A percentile compares a stretch with the other conserved stretches of the same genome.
Conservation (phyloP, 139 green algal genomes). For the Volvox reticuliferus region DNA sequence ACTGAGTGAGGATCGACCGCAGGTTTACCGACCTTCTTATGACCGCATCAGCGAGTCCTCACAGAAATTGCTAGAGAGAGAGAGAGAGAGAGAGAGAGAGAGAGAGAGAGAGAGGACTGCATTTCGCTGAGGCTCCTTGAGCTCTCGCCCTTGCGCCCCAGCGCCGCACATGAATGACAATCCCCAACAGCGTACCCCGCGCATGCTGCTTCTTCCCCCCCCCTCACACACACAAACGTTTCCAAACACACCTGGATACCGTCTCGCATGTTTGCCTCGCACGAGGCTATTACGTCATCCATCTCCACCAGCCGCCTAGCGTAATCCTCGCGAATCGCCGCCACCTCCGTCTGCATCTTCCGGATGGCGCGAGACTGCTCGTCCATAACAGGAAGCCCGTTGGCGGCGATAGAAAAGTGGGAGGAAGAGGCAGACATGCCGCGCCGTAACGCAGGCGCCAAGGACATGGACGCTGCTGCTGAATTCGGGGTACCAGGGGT, state of each 20-base stretch:
- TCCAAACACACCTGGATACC: slow-evolving; percentile 26
- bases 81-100: too few species aligned
- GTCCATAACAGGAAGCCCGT: not conserved
- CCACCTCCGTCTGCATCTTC: slow-evolving; percentile 39
- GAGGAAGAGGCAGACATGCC: not conserved
- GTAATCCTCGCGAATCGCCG: slow-evolving; percentile 24
- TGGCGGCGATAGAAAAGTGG: not conserved
- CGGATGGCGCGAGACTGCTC: slow-evolving; percentile 29
- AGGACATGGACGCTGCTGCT: not conserved
- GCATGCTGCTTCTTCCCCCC: too few species aligned
- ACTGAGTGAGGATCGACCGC: too few species aligned
- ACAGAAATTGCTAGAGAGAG: too few species aligned
- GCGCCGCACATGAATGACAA: too few species aligned
- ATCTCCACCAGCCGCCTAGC: slow-evolving; percentile 40
- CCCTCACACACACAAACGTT: too few species aligned
- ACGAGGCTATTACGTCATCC: slow-evolving; percentile 20
- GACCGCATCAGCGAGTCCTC: too few species aligned
- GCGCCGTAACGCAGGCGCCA: not conserved
- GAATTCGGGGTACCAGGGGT: not conserved
- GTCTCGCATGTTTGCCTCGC: slow-evolving; percentile 32
- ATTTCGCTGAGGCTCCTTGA: too few species aligned
- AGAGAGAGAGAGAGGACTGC: too few species aligned
- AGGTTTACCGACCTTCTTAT: too few species aligned
- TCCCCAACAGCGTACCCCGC: too few species aligned
- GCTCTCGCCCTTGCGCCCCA: too few species aligned